phyloP scores from a whole-genome alignment of 225 moss, liverwort and hornwort species.

The Thuidium tamariscinum region DNA sequence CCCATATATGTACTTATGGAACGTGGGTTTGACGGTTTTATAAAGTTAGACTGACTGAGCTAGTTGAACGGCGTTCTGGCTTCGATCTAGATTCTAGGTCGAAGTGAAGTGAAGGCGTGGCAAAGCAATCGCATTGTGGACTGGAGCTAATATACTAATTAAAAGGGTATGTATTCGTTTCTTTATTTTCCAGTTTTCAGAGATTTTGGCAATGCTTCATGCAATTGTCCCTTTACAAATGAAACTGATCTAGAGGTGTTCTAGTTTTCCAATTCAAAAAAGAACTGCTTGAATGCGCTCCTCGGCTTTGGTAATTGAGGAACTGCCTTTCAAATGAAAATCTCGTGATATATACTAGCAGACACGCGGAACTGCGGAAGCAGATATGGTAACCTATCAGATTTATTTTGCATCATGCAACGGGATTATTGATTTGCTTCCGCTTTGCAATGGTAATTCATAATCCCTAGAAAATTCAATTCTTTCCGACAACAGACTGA shows the following conservation, averaged over 20 bases:
- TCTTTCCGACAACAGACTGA: not conserved
- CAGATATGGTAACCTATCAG: not conserved
- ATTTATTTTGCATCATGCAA: not conserved
- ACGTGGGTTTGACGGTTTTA: not conserved
- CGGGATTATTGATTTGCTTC: not conserved
- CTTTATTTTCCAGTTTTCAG: not conserved
- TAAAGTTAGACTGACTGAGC: too few relatives aligned
- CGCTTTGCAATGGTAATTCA: not conserved
- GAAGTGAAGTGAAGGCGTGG: not conserved
- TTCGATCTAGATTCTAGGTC: not conserved
- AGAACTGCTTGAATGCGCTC: not conserved
- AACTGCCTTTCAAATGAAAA: not conserved
- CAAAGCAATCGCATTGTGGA: not conserved
- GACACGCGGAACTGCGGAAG: not conserved
- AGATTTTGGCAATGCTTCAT: not conserved
- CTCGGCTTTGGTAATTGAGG: not conserved
- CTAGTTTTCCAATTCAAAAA: not conserved
- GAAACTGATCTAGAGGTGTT: not conserved
- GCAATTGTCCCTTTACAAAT: not conserved
- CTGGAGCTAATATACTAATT: not conserved
- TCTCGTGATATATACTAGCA: not conserved
- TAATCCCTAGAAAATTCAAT: not conserved
- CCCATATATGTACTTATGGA: too few relatives aligned
- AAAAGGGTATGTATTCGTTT: not conserved
- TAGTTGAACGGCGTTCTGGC: not conserved